A percentile compares a stretch with the other conserved stretches of the same genome.
phyloP scores from a whole-genome alignment of 2,329 filamentous ascomycete genomes.

The Sporothrix phasma region DNA sequence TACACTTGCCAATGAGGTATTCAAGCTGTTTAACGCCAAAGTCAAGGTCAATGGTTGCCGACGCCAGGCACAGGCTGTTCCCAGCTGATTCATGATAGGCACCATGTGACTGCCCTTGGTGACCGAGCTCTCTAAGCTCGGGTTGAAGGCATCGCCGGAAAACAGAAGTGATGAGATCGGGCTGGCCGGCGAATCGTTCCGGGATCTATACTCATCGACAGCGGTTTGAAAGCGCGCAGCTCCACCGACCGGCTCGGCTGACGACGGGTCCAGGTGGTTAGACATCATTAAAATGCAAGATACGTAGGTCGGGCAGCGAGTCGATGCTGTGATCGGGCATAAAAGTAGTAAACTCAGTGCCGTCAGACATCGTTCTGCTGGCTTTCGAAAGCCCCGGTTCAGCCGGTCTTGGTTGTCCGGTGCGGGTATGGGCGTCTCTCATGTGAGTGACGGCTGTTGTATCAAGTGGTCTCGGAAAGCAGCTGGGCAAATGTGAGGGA shows the following conservation, averaged over 20 bases:
- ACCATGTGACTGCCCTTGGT: constrained; percentile 92
- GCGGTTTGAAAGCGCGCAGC: constrained; percentile 71
- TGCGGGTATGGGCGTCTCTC: background rate
- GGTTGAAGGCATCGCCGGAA: constrained; percentile 88
- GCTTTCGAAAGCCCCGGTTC: background rate
- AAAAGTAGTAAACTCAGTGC: constrained; percentile 13
- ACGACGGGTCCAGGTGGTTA: constrained; percentile 72
- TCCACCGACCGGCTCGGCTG: constrained; percentile 75
- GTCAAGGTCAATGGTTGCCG: constrained; percentile 88
- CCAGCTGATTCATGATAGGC: constrained; percentile 66
- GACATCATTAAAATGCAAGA: constrained; percentile 89
- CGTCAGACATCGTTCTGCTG: constrained; percentile 1
- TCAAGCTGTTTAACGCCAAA: constrained; percentile 78
- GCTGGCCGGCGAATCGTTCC: constrained; percentile 49
- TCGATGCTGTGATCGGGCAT: constrained; percentile 22
- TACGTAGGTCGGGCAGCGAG: constrained; percentile 56
- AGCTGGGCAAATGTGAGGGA: background rate
- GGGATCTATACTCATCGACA: constrained; percentile 62
- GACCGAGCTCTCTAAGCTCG: constrained; percentile 76
- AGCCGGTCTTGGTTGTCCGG: background rate
- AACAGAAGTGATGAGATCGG: constrained; percentile 68
- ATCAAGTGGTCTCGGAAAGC: background rate
- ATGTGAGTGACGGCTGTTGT: background rate
- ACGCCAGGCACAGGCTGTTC: constrained; percentile 73
- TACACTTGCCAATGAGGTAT: constrained; percentile 61